Evolutionary conservation across 306 rosid genomes (phyloP).

Genomic region (peach (Prunus persica)): DNA sequence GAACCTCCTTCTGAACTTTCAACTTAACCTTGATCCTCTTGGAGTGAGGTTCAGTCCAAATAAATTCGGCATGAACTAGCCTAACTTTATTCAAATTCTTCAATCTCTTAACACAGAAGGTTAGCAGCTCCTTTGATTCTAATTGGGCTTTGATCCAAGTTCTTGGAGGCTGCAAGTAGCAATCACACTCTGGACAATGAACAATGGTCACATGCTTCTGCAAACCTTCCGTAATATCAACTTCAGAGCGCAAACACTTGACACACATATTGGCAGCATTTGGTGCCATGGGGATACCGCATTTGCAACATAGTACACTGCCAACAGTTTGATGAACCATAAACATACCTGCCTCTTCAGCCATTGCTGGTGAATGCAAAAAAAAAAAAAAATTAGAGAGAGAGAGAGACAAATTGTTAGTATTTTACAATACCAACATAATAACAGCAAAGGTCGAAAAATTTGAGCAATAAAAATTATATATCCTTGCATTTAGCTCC

Average conservation of each 20-base stretch:
- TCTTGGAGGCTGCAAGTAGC: conserved; percentile 68
- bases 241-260: conserved; percentile 62
- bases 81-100: conserved; percentile 49
- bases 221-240: conserved; percentile 67
- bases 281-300: conserved; percentile 60
- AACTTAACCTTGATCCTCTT: conserved; percentile 60
- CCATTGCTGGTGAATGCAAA: conserved; percentile 29
- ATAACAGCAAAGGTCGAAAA: background rate
- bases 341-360: conserved; percentile 59
- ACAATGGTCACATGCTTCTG: conserved; percentile 46
- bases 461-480: background rate
- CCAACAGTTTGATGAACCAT: conserved; percentile 50
- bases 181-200: conserved; percentile 59
- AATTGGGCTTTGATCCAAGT: conserved; percentile 59
- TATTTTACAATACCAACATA: background rate
- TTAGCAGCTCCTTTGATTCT: conserved; percentile 55
- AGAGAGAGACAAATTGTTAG: background rate
- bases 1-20: conserved; percentile 64
- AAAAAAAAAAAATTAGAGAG: too few species aligned
- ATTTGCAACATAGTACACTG: conserved; percentile 59
- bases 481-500: background rate
- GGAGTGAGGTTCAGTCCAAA: conserved; percentile 68
- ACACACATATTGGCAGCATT: conserved; percentile 71
- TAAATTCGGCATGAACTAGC: conserved; percentile 43
- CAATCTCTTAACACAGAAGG: conserved; percentile 60